Evolutionary conservation across 2,329 filamentous ascomycete species (phyloP), one percentile per base, ranked within the genome.

Genomic region (Sporothrix euskadiensis): DNA sequence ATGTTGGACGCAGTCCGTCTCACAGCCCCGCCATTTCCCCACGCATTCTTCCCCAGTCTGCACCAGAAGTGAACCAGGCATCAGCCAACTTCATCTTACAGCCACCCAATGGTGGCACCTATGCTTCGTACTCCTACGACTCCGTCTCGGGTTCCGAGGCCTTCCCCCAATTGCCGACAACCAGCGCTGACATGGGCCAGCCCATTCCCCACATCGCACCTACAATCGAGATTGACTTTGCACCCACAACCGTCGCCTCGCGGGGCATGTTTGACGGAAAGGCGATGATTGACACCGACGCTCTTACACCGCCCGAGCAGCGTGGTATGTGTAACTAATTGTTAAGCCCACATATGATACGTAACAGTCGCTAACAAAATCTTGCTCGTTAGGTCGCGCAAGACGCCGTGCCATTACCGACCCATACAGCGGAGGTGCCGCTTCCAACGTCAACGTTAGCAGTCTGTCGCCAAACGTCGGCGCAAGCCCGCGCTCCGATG

Each of bases 141-240:
- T 79, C 75, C 39, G 85, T 88, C 76, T 79, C 79, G 5, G 71
- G 63, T 0, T 76, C 80, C 2, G 87, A 89, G 77, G 83, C 86
- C 8, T 90, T 89, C 77, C 86, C 88, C 6, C 80, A 83, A 41
- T 81, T 89, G 16, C 83, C 85, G 72, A 83, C 85, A 32, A 80
- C 81, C n/a, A 82, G 82, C 32, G 80, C 82, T 41, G 92, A 94
- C 73, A 88, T 92, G 80, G 88, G 89, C 6, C 90, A 88, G 79
- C 89, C 88, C 69, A 79, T 78, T 63, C 88, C 90, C 69, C 88
- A 92, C 77, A 96, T 97, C 91, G 92, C 94, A n/a, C 94, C 94
- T 0, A 93, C 94, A 70, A 98, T 98, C 82, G 97, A 96, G 79
- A 96, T 98, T 78, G 93, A 97, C 80, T 94, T 93, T 81, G 94